phyloP scores from a whole-genome alignment of 129 eudicot species.

The Flaveria trinervia region DNA sequence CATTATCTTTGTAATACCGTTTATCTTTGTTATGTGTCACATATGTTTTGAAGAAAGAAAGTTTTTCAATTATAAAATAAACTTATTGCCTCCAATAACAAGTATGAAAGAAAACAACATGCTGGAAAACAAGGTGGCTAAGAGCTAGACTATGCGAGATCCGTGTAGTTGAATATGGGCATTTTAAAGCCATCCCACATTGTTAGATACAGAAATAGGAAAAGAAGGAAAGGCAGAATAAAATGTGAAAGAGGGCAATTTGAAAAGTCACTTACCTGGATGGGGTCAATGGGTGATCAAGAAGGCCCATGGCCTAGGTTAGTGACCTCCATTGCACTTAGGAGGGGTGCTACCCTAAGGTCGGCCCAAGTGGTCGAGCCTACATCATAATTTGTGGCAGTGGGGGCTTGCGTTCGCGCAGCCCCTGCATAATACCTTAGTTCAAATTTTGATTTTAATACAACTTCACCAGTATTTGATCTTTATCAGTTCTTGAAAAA shows the following conservation, averaged over 20 bases:
- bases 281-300: conserved; percentile 46
- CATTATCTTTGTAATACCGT: too few species aligned
- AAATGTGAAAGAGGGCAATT: not conserved
- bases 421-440: not conserved
- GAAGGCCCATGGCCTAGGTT: conserved; percentile 26
- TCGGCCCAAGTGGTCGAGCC: conserved; percentile 47
- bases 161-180: not conserved
- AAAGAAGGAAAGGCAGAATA: not conserved
- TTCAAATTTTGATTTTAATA: too few species aligned
- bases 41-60: too few species aligned
- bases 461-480: too few species aligned
- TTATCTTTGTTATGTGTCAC: too few species aligned
- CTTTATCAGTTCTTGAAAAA: not conserved
- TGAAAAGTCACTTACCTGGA: conserved; percentile 30
- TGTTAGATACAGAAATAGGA: not conserved
- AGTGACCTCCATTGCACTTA: too few species aligned
- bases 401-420: conserved; percentile 69
- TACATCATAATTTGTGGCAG: conserved; percentile 59
- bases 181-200: not conserved
- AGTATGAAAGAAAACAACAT: not conserved
- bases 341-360: conserved; percentile 37
- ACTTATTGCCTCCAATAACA: not conserved
- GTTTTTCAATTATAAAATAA: too few species aligned
- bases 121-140: not conserved
- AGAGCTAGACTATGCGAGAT: too few species aligned